Conservation (phyloP, 805 yeast genomes). For the Saccharomyces paradoxus region DNA sequence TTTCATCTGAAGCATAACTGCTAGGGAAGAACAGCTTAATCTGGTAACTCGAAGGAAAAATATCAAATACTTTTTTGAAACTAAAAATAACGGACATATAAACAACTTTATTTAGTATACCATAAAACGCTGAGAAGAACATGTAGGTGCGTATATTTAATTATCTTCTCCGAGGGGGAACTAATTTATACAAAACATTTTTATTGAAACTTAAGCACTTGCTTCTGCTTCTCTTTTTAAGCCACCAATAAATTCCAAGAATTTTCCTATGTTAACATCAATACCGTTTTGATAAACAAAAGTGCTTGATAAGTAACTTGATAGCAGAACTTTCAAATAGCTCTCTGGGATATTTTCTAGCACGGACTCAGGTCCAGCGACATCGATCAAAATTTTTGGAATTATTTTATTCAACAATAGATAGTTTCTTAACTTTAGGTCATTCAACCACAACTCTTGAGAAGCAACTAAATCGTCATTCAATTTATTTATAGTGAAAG, state of each 20-base stretch:
- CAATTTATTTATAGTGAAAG: conserved; percentile 73
- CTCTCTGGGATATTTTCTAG: conserved; percentile 76
- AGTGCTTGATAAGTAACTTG: conserved; percentile 74
- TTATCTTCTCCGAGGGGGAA: neutral
- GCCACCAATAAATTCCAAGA: conserved; percentile 58
- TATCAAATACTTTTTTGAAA: neutral
- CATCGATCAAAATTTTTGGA: conserved; percentile 60
- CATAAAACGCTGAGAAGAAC: neutral
- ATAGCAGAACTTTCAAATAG: conserved; percentile 81
- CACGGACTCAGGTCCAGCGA: conserved; percentile 59
- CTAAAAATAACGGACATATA: neutral
- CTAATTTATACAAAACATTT: neutral
- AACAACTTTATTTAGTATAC: neutral
- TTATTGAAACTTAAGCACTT: neutral
- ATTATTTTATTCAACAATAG: conserved; percentile 63
- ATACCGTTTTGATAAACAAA: conserved; percentile 75
- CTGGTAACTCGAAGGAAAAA: neutral
- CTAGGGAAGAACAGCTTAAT: no score
- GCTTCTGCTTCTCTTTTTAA: conserved; percentile 37
- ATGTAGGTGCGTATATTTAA: neutral
- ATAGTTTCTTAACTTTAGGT: conserved; percentile 63
- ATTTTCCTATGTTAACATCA: conserved; percentile 71
- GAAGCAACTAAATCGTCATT: conserved; percentile 79
- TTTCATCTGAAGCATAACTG: neutral
- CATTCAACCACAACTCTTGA: conserved; percentile 77